Evolutionary conservation across 805 yeast genomes (phyloP).

Genomic region (Lachancea nothofagi): DNA sequence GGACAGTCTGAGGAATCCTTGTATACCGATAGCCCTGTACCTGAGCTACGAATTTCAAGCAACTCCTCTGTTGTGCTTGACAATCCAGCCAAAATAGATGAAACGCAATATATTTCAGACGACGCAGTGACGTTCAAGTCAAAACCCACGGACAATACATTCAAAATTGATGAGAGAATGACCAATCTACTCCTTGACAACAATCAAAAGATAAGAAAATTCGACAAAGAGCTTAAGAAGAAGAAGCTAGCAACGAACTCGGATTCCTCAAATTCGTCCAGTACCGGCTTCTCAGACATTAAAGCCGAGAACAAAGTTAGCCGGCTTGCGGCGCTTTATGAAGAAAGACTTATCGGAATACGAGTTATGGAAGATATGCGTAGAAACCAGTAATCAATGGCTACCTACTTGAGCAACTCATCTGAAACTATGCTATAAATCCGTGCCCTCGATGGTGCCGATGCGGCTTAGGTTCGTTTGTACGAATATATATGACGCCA

Average conservation of each 20-base stretch:
- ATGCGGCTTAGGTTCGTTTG: not conserved
- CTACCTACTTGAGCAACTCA: no score
- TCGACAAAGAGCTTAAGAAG: conserved; percentile 27
- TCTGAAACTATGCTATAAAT: no score
- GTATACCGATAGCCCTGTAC: not conserved
- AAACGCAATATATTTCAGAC: not conserved
- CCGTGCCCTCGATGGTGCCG: no score
- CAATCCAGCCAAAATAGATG: not conserved
- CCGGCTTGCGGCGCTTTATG: conserved; percentile 57
- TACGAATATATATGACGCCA: not conserved
- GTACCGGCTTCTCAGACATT: conserved; percentile 37
- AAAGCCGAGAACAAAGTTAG: conserved; percentile 55
- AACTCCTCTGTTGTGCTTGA: not conserved
- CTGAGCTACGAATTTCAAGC: conserved; percentile 2
- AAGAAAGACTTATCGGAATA: conserved; percentile 46
- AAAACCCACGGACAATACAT: not conserved
- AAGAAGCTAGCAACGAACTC: conserved; percentile 16
- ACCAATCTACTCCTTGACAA: conserved; percentile 14
- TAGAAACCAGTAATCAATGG: conserved; percentile 1
- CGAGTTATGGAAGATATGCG: conserved; percentile 33
- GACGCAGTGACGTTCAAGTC: conserved; percentile 6
- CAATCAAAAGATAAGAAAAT: conserved; percentile 24
- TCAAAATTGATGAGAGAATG: conserved; percentile 3
- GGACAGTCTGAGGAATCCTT: no score
- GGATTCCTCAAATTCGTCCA: conserved; percentile 25